Percentiles rank a stretch among this genome's conserved stretches.
Evolutionary conservation across 495 filamentous ascomycete genomes (phyloP).

Genomic region (Neurospora discreta): DNA sequence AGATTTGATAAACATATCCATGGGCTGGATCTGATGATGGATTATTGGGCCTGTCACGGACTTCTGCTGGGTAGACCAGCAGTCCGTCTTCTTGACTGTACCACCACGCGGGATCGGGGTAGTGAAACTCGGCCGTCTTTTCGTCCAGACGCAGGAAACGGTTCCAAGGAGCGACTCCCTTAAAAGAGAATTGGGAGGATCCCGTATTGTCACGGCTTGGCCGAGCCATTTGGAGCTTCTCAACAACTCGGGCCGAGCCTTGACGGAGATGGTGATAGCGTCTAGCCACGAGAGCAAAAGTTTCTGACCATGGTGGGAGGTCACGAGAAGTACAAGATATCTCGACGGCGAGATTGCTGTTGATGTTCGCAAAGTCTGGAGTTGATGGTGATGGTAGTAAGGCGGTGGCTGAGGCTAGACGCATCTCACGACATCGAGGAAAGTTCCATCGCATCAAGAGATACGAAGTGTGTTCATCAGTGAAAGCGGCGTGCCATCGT

Average conservation of each 20-base stretch:
- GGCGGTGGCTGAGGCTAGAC: slow-evolving; percentile 15
- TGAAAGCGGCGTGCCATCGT: slow-evolving; percentile 45
- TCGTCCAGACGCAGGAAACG: slow-evolving; percentile 39
- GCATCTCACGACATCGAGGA: slow-evolving; percentile 44
- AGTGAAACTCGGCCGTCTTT: slow-evolving; percentile 33
- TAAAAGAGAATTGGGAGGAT: slow-evolving; percentile 30
- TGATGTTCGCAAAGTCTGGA: neutral
- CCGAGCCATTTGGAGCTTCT: slow-evolving; percentile 32
- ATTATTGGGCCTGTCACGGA: slow-evolving; percentile 13
- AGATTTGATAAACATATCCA: slow-evolving; percentile 35
- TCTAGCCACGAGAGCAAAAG: slow-evolving; percentile 43
- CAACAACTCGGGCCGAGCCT: slow-evolving; percentile 37
- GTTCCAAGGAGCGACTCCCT: slow-evolving; percentile 44
- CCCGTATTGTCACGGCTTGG: slow-evolving; percentile 1
- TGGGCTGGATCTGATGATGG: neutral
- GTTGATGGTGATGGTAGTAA: neutral
- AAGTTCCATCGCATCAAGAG: slow-evolving; percentile 42
- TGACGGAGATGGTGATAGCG: slow-evolving; percentile 45
- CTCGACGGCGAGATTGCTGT: slow-evolving; percentile 7
- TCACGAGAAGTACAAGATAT: slow-evolving; percentile 1
- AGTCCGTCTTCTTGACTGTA: slow-evolving; percentile 45
- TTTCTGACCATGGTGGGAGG: slow-evolving; percentile 23
- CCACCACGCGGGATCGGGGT: slow-evolving; percentile 47
- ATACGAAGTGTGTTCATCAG: slow-evolving; percentile 32
- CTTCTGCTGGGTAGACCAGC: slow-evolving; percentile 40